Conservation (phyloP, 2,329 filamentous ascomycete genomes). For the Arthroderma uncinatum region DNA sequence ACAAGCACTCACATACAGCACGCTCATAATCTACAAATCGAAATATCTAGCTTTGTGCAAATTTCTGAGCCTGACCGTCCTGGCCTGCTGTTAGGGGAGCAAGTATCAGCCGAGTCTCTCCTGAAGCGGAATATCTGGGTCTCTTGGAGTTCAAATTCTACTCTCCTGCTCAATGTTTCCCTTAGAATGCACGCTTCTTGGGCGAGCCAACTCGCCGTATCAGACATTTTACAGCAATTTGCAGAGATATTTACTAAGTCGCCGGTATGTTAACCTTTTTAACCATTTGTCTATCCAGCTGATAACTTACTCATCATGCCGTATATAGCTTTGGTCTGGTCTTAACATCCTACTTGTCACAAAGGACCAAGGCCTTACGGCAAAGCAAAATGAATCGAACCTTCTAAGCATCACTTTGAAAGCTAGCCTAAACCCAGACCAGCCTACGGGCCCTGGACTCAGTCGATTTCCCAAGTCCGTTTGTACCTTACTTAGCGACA, state of each 20-base stretch:
- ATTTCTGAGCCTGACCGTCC: conserved; percentile 8
- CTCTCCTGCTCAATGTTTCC: conserved; percentile 20
- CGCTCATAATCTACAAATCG: conserved; percentile 13
- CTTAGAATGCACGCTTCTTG: conserved; percentile 13
- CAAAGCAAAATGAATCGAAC: background rate
- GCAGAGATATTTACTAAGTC: conserved; percentile 19
- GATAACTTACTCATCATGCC: background rate
- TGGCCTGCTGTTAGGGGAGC: background rate
- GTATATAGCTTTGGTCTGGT: conserved; percentile 24
- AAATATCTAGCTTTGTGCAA: conserved; percentile 16
- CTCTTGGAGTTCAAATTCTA: conserved; percentile 15
- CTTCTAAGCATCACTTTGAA: conserved; percentile 7
- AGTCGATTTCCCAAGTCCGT: conserved; percentile 5
- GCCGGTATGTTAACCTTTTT: conserved; percentile 16
- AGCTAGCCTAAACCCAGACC: conserved; percentile 3
- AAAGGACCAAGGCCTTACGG: background rate
- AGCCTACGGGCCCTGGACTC: background rate
- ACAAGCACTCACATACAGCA: conserved; percentile 13
- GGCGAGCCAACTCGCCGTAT: background rate
- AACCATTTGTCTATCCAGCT: background rate
- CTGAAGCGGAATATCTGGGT: conserved; percentile 20
- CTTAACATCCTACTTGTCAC: conserved; percentile 11
- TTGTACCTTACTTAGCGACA: background rate
- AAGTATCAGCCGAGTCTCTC: conserved; percentile 6
- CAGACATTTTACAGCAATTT: conserved; percentile 8